Evolutionary conservation across 108 stramenopile genomes (phyloP).

Genomic region (Nitzschia inconspicua): DNA sequence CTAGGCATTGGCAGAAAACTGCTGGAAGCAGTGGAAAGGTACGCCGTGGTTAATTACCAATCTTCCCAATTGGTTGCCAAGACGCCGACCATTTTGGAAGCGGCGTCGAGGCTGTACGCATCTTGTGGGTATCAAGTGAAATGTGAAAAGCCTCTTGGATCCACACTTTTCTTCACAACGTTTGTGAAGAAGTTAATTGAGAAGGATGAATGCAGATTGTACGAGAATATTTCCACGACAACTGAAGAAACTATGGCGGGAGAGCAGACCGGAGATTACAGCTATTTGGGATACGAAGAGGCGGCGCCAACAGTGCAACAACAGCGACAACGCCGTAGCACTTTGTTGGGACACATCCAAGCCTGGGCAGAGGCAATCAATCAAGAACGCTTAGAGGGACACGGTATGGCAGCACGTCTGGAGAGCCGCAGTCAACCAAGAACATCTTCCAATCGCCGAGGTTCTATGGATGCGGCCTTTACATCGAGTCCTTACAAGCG

Average conservation of each 20-base stretch:
- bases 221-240: too few species aligned
- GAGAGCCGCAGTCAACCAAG: background rate
- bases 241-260: too few species aligned
- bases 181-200: conserved; percentile 30
- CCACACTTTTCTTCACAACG: conserved; percentile 18
- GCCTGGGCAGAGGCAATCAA: background rate
- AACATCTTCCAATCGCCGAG: background rate
- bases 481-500: background rate
- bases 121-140: conserved; percentile 33
- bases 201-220: too few species aligned
- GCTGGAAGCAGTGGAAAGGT: conserved; percentile 37
- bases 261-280: too few species aligned
- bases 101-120: conserved; percentile 52
- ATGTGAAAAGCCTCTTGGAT: conserved; percentile 29
- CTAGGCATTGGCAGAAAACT: conserved; percentile 54
- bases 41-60: too few species aligned
- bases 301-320: background rate
- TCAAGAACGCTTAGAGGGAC: background rate
- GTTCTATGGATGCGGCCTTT: conserved; percentile 1
- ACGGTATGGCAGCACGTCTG: background rate
- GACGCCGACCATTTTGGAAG: conserved; percentile 41
- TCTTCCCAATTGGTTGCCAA: conserved; percentile 34
- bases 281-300: too few species aligned
- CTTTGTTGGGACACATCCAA: background rate
- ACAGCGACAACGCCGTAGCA: background rate